These are phyloP conservation scores for Curvularia spicifera DNA, from an alignment of 2,329 filamentous ascomycete species.

Conservation along the genomic window DNA sequence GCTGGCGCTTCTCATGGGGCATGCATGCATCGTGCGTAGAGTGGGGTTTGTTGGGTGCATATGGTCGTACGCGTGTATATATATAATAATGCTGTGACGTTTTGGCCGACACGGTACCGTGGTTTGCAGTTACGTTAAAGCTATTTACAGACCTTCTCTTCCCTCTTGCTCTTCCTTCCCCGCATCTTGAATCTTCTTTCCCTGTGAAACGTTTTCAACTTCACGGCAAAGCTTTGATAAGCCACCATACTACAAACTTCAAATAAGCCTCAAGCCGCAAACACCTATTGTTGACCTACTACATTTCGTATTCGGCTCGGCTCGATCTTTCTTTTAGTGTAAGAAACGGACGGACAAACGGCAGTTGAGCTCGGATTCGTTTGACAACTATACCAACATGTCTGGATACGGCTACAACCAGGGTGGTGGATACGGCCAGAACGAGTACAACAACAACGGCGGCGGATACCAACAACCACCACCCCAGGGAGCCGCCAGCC, in stretches of 20 bases:
- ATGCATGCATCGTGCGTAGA: background rate
- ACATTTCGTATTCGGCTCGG: background rate
- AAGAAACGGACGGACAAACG: background rate
- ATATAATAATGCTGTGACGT: background rate
- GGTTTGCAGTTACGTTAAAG: background rate
- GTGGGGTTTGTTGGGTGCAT: background rate
- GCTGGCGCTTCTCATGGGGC: background rate
- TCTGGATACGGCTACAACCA: conserved; percentile 21
- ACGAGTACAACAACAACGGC: conserved; percentile 16
- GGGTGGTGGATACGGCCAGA: conserved; percentile 11
- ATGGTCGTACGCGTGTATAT: background rate
- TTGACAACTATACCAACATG: conserved; percentile 9
- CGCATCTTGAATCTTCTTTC: background rate
- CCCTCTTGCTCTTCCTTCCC: no score
- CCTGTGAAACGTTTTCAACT: no score
- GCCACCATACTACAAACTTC: background rate
- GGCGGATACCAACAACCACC: conserved; percentile 18
- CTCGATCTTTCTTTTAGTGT: background rate
- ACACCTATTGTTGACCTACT: background rate
- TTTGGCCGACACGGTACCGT: background rate
- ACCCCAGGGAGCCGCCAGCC: conserved; percentile 15
- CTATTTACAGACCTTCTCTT: background rate
- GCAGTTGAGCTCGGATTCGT: background rate
- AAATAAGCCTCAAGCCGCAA: background rate
- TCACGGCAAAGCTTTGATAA: no score